A percentile compares a stretch with the other conserved stretches of the same genome.
Evolutionary conservation across 2,329 filamentous ascomycete species (phyloP).

Genomic region (Chaetomium sp.): DNA sequence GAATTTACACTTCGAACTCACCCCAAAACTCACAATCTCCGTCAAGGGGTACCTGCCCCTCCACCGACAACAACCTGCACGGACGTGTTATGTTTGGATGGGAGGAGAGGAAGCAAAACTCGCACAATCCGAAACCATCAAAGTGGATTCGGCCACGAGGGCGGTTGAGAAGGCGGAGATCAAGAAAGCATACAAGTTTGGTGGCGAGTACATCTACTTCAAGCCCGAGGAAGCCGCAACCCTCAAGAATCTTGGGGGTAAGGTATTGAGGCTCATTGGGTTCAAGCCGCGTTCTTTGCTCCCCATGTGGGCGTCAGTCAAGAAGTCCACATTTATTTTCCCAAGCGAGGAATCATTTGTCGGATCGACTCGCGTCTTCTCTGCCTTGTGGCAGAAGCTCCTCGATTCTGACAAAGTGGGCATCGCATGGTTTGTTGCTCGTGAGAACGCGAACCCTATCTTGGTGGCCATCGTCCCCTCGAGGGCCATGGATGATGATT

Average conservation of each 20-base stretch:
- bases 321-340: slow-evolving; percentile 87
- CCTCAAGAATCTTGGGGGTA: slow-evolving; percentile 73
- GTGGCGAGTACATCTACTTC: slow-evolving; percentile 83
- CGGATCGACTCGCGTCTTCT: slow-evolving; percentile 88
- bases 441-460: slow-evolving; percentile 70
- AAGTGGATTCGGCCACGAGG: slow-evolving; percentile 70
- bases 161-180: slow-evolving; percentile 75
- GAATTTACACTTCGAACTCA: slow-evolving; percentile 79
- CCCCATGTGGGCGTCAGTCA: slow-evolving; percentile 76
- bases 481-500: slow-evolving; percentile 56
- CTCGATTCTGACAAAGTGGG: slow-evolving; percentile 72
- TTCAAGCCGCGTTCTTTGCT: slow-evolving; percentile 78
- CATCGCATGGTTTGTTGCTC: slow-evolving; percentile 82
- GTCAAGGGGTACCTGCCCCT: slow-evolving; percentile 90
- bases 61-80: slow-evolving; percentile 72
- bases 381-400: slow-evolving; percentile 83
- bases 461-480: slow-evolving; percentile 80
- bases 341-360: slow-evolving; percentile 85
- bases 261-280: slow-evolving; percentile 80
- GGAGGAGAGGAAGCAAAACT: slow-evolving; percentile 82
- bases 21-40: slow-evolving; percentile 75
- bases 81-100: slow-evolving; percentile 82
- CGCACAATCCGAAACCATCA: slow-evolving; percentile 64
- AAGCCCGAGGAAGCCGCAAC: slow-evolving; percentile 73
- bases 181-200: slow-evolving; percentile 92